Percentiles rank a stretch among this genome's conserved stretches.
phyloP scores from a whole-genome alignment of 139 green algal species.

The Pleodorina starrii region DNA sequence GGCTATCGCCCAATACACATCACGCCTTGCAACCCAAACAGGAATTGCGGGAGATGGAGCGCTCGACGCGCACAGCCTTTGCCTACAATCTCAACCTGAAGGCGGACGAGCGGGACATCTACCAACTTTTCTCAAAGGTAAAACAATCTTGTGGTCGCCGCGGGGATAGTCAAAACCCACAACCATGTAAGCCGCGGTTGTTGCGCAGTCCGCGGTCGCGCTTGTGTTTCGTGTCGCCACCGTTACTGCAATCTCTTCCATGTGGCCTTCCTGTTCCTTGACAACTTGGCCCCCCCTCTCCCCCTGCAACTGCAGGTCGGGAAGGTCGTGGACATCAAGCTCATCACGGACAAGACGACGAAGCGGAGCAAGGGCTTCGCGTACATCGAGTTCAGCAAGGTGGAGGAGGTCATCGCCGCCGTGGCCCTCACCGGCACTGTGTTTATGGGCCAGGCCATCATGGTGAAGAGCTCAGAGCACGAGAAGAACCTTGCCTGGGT shows the following conservation, averaged over 20 bases:
- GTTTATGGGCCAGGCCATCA: constrained; percentile 89
- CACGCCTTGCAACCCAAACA: background rate
- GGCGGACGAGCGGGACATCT: constrained; percentile 91
- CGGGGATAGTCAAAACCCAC: too few relatives aligned
- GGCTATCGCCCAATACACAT: background rate
- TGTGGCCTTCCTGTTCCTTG: too few relatives aligned
- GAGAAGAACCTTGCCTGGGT: constrained; percentile 97
- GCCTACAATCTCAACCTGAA: constrained; percentile 90
- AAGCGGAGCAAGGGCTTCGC: constrained; percentile 94
- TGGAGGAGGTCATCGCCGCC: constrained; percentile 86
- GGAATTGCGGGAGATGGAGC: constrained; percentile 82
- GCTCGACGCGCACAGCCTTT: constrained; percentile 91
- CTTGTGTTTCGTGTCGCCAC: too few relatives aligned
- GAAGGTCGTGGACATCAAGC: constrained; percentile 89
- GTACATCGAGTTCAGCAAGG: constrained; percentile 94
- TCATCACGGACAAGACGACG: constrained; percentile 95
- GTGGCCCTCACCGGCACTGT: constrained; percentile 89
- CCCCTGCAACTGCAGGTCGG: constrained; percentile 62
- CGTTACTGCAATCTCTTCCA: too few relatives aligned
- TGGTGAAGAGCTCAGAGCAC: constrained; percentile 95
- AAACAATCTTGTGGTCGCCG: too few relatives aligned
- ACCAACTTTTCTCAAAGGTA: constrained; percentile 75
- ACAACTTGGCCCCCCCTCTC: too few relatives aligned
- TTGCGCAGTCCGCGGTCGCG: too few relatives aligned
- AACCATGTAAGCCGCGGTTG: too few relatives aligned